A percentile compares a stretch with the other conserved stretches of the same genome.
Evolutionary conservation across 1,284 basidiomycete genomes (phyloP).

Genomic region (Fomitopsis palustris): DNA sequence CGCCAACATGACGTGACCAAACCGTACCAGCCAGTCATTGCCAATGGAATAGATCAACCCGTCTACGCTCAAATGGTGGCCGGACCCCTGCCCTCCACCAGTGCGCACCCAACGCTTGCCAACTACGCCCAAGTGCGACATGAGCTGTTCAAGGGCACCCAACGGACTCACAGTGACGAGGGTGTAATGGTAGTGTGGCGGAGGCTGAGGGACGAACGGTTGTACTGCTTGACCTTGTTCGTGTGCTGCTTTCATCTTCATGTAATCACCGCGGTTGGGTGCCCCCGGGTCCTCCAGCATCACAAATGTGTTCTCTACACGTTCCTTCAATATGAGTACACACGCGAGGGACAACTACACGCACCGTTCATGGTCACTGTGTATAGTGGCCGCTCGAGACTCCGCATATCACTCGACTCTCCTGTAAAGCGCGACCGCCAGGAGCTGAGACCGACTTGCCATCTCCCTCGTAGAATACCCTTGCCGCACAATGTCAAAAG

Average conservation of each 20-base stretch:
- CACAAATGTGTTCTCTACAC: constrained; percentile 65
- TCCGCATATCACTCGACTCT: constrained; percentile 33
- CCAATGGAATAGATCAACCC: constrained; percentile 69
- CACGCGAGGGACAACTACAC: not conserved
- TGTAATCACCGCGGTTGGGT: constrained; percentile 40
- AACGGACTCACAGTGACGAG: constrained; percentile 71
- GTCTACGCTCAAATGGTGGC: constrained; percentile 66
- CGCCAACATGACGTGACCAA: constrained; percentile 69
- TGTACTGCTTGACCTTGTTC: constrained; percentile 15
- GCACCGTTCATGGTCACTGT: constrained; percentile 64
- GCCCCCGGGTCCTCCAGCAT: constrained; percentile 70
- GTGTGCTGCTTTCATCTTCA: constrained; percentile 44
- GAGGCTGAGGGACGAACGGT: constrained; percentile 17
- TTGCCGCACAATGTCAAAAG: constrained; percentile 22
- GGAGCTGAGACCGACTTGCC: constrained; percentile 66
- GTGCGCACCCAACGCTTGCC: constrained; percentile 49
- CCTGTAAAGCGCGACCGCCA: constrained; percentile 48
- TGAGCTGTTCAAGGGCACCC: constrained; percentile 65
- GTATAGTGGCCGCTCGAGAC: constrained; percentile 67
- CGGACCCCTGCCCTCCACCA: constrained; percentile 39
- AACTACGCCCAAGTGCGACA: constrained; percentile 60
- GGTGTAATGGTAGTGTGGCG: constrained; percentile 69
- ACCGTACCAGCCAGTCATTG: constrained; percentile 75
- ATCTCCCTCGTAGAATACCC: constrained; percentile 57
- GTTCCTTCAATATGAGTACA: not conserved